These are phyloP conservation scores for Colletotrichum eremochloae DNA, from an alignment of 2,329 filamentous ascomycete species.

Conservation along the genomic window DNA sequence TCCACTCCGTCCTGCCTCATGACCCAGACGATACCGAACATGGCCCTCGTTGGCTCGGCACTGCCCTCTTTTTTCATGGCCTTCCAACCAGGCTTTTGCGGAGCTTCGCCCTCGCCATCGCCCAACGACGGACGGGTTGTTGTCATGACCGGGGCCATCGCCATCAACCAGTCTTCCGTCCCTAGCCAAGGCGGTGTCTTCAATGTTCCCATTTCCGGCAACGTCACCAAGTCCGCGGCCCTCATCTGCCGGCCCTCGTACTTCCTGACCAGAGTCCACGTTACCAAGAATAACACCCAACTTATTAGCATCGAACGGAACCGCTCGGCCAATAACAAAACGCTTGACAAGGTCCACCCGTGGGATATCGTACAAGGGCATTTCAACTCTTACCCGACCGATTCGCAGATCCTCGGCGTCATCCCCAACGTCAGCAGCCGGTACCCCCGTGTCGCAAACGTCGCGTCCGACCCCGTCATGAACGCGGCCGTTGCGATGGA, in stretches of 20 bases:
- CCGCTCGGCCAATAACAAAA: slow-evolving; percentile 18
- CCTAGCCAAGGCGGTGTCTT: slow-evolving; percentile 9
- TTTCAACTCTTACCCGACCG: slow-evolving; percentile 44
- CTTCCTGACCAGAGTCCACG: slow-evolving; percentile 43
- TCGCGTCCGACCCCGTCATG: slow-evolving; percentile 52
- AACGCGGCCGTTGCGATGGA: slow-evolving; percentile 50
- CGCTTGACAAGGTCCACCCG: slow-evolving; percentile 43
- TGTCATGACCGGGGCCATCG: slow-evolving; percentile 44
- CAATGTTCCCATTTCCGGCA: slow-evolving; percentile 42
- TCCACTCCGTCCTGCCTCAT: slow-evolving; percentile 42
- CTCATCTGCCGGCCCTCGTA: slow-evolving; percentile 49
- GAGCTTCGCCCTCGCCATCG: slow-evolving; percentile 30
- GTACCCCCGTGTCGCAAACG: slow-evolving; percentile 45
- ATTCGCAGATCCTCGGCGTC: slow-evolving; percentile 29
- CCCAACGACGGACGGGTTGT: slow-evolving; percentile 46
- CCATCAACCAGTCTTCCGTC: slow-evolving; percentile 37
- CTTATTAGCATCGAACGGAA: slow-evolving; percentile 42
- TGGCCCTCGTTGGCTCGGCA: slow-evolving; percentile 32
- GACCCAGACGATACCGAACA: slow-evolving; percentile 43
- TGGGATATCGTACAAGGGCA: slow-evolving; percentile 47
- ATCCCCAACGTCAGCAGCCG: slow-evolving; percentile 37
- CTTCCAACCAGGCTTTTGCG: slow-evolving; percentile 45
- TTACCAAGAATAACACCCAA: slow-evolving; percentile 45
- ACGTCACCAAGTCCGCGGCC: slow-evolving; percentile 45
- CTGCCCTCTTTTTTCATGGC: slow-evolving; percentile 44